Evolutionary conservation across 768 basidiomycete genomes (phyloP), one percentile per base, ranked within the genome.

Genomic region (Trametes sanguinea): DNA sequence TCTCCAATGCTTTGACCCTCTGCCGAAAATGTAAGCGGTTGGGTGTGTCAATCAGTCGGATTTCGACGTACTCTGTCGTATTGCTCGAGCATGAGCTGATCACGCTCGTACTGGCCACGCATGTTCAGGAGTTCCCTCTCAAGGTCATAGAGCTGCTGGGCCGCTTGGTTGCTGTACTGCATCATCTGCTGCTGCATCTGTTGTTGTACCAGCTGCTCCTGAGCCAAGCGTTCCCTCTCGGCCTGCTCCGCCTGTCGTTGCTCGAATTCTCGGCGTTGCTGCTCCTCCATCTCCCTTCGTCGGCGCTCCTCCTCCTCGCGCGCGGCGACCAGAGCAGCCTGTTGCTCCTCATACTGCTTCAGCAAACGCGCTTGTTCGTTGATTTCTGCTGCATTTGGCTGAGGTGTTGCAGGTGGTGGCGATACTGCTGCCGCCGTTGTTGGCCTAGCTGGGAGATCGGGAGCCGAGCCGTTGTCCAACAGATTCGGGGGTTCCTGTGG

Each of bases 81-180:
- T 69, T 98, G 95, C 74, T 98, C 96, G 56, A 99, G 80, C 75
- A 99, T 86, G 67, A 99, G 89, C 73, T 99, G 97, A 69, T 99
- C 96, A 11, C 97, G 85, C 76, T 99, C 97, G 72, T 94, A 99
- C 72, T 98, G 97, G 0, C 97, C 95, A 50, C 95, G 81, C 90
- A 98, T 91, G 9, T 84, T 92, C 51, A 98, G 83, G 51, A 98
- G 78, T 73, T 98, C 90, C 54, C 92, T 82, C 74, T 99, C 94
- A 46, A 95, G 82, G 62, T 98, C 95, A 56, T 84, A 80, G 33
- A 85, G 81, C 66, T 92, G 88, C 62, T 88, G 86, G 46, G 82
- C 85, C 40, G 86, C 85, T 72, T 93, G 89, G 63, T 86, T 92
- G 68, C 85, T 89, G 65, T 88, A 85, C 74, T 90, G 83, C 81